phyloP scores from a whole-genome alignment of 2,329 filamentous ascomycete species.

The Coleophoma cylindrospora region DNA sequence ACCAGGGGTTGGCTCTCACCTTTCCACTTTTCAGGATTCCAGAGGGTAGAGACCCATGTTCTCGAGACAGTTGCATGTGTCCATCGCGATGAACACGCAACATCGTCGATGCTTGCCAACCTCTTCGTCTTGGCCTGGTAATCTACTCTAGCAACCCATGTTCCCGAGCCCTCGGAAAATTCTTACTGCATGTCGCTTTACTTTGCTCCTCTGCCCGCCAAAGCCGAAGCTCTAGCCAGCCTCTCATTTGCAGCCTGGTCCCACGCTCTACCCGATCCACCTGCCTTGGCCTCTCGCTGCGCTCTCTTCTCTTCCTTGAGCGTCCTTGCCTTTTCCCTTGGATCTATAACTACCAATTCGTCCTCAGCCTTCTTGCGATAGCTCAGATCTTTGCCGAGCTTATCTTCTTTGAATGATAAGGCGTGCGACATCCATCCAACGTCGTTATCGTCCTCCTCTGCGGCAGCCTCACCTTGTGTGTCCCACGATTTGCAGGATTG shows the following conservation, averaged over 20 bases:
- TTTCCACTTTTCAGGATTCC: too few species aligned
- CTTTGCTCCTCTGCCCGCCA: constrained; percentile 52
- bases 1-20: too few species aligned
- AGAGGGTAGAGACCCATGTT: too few species aligned
- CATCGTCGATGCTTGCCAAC: too few species aligned
- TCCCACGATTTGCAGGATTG: constrained; percentile 89
- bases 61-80: too few species aligned
- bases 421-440: constrained; percentile 82
- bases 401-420: constrained; percentile 83
- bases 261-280: constrained; percentile 51
- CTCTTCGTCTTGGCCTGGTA: background rate
- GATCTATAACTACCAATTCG: constrained; percentile 89
- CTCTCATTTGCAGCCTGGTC: constrained; percentile 54
- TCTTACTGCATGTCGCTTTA: constrained; percentile 25
- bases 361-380: constrained; percentile 91
- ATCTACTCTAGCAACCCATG: background rate
- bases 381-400: constrained; percentile 81
- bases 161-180: too few species aligned
- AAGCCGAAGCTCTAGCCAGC: constrained; percentile 45
- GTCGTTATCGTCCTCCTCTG: constrained; percentile 53
- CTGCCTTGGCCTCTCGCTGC: constrained; percentile 45
- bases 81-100: too few species aligned
- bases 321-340: constrained; percentile 72
- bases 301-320: constrained; percentile 61
- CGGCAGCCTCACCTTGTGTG: constrained; percentile 38